These are phyloP conservation scores for Lactifluus echinatus DNA, from an alignment of 768 basidiomycete genomes.

Conservation along the genomic window DNA sequence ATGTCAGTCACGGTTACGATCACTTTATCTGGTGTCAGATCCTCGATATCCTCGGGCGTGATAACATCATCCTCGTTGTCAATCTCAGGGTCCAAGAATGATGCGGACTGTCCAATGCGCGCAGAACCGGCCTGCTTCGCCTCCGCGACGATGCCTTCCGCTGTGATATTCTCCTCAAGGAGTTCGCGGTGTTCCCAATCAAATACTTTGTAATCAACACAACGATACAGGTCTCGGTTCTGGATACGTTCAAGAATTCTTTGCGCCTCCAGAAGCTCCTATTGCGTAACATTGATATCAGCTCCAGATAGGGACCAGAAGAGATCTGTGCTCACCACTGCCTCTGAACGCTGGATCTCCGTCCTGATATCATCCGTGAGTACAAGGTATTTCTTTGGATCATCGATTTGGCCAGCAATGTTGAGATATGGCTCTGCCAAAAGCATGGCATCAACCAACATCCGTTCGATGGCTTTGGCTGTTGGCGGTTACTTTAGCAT, in stretches of 20 bases:
- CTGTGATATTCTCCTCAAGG: slow-evolving; percentile 29
- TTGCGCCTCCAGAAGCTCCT: slow-evolving; percentile 55
- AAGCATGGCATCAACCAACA: slow-evolving; percentile 75
- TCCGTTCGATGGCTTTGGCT: slow-evolving; percentile 76
- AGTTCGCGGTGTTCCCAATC: slow-evolving; percentile 26
- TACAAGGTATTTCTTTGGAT: slow-evolving; percentile 52
- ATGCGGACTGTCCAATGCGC: neutral
- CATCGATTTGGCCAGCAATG: slow-evolving; percentile 45
- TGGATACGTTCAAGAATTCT: slow-evolving; percentile 55
- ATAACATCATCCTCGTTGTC: slow-evolving; percentile 14
- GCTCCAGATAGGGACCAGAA: neutral
- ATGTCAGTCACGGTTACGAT: slow-evolving; percentile 56
- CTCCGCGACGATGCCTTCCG: slow-evolving; percentile 28
- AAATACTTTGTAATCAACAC: slow-evolving; percentile 57
- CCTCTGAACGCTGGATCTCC: slow-evolving; percentile 46
- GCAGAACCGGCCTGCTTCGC: slow-evolving; percentile 21
- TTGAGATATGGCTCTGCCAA: slow-evolving; percentile 56
- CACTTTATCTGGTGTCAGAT: slow-evolving; percentile 41
- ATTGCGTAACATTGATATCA: neutral
- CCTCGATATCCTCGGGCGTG: slow-evolving; percentile 24
- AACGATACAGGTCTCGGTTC: slow-evolving; percentile 56
- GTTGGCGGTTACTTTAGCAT: neutral
- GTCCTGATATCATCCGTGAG: slow-evolving; percentile 63
- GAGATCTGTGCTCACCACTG: slow-evolving; percentile 33
- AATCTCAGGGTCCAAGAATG: neutral